Base-by-base conservation (phyloP, 1,284 basidiomycete species). In the Ustilago cynodontis region DNA sequence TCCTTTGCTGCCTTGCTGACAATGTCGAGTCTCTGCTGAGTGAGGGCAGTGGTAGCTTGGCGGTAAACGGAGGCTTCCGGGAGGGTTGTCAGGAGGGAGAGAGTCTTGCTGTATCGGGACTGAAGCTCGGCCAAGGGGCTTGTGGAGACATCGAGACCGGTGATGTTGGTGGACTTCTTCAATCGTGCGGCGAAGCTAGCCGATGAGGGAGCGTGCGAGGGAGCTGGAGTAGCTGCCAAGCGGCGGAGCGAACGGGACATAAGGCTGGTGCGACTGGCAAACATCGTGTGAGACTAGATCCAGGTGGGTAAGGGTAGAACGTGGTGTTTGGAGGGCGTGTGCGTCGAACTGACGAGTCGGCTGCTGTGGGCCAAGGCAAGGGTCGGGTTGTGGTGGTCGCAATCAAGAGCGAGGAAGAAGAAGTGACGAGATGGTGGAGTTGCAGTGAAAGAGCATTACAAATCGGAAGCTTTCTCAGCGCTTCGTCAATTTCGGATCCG, bases 41-140 rank as follows among this genome's bases (percentile, higher is more conserved):
- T 94, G 77, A 97, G 89, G 7, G 94, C 92, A 86, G 95, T 93
- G 8, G 91, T 91, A 56, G 93, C 92, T 87, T 98, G 95, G 65
- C 94, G 91, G 88, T 98, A 99, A 60, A 95, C 92, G 71, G 93
- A 93, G 51, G 91, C 89, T 68, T 89, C 87, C 13, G 96, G 95
- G 68, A 98, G 90, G 59, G 89, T 71, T 13, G 72, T 86, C 56
- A 98, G 90, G 3, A 90, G 86, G 24, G 90, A 86, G 58, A 98
- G 91, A 1, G 95, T 98, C 59, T 90, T 88, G 81, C 91, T 88
- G 89, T 96, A 98, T 52, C 91, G 91, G 79, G 90, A 87, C 59
- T 89, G 86, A 77, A 99, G 90, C 60, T 90, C 91, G 10, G 93
- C 92, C 16, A 98, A 89, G 11, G 94, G 94, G 71, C 92, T 89